Evolutionary conservation across 441 rosid genomes (phyloP), one percentile per base, ranked within the genome.

Genomic region (Jatropha podagrica): DNA sequence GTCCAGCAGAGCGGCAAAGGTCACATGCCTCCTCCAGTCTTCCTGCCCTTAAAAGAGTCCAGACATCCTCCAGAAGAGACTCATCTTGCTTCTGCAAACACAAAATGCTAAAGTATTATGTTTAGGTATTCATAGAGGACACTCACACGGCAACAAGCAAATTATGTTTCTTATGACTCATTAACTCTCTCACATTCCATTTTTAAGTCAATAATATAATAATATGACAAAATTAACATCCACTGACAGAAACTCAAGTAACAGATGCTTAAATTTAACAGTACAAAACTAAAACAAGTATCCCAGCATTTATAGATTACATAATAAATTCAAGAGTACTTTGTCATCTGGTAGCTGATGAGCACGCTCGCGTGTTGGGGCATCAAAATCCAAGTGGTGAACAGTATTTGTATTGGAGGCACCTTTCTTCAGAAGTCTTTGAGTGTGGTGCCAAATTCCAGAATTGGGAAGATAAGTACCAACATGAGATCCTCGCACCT

Each of bases 381-480:
- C 99, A 88, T 96, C 99, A 86, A 96, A 96, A 87, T 96, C 99
- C 88, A 96, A 88, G 83, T 96, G 97, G 81, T 80, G 91, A 78
- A 96, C 85, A 62, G 86, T 90, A 80, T 91, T 91, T 70, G 83
- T 42, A 70, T 79, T 74, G 51, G 88, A 85, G 56, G 79, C 84
- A 70, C 88, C 90, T 81, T 86, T 96, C 89, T 82, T 91, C 60
- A 96, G 86, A 84, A 86, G 81, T 58, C 97, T 84, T 82, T 96
- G 98, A 23, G 99, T 96, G 69, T 94, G 96, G 84, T 88, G 88
- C 99, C 98, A 94, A 82, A 96, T 85, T 77, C 99, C 98, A 82
- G 98, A 92, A 75, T 84, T 91, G 56, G 97, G 96, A 79, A 91
- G 98, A 85, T 94, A 96, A 58, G 95, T 88, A 78, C 99, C 99